Percentiles rank a stretch among this genome's conserved stretches.
Conservation (phyloP, 2,329 filamentous ascomycete species). For the Arthrobotrys pseudoclavata region DNA sequence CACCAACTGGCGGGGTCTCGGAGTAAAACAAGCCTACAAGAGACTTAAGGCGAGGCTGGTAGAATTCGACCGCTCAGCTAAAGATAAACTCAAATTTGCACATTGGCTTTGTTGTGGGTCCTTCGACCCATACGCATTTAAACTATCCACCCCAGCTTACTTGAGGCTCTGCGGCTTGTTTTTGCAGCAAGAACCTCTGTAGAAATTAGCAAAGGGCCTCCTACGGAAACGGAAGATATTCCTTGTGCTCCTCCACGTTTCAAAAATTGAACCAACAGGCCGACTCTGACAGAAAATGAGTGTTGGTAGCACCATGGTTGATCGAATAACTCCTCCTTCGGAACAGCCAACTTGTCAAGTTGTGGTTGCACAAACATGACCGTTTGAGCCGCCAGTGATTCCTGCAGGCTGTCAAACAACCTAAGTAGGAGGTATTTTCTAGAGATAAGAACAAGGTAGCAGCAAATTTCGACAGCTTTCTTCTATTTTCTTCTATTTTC, state of each 20-base stretch:
- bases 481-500: neutral
- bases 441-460: neutral
- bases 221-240: conserved; percentile 20
- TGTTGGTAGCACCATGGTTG: conserved; percentile 2
- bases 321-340: conserved; percentile 1
- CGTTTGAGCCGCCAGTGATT: conserved; percentile 33
- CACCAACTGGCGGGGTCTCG: conserved; percentile 15
- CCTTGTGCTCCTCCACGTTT: conserved; percentile 39
- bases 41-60: neutral
- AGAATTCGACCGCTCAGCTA: neutral
- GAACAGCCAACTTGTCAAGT: conserved; percentile 18
- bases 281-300: neutral
- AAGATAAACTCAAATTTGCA: neutral
- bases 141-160: conserved; percentile 19
- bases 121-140: conserved; percentile 9
- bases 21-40: neutral
- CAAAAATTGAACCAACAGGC: conserved; percentile 2
- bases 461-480: neutral
- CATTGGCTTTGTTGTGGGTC: conserved; percentile 15
- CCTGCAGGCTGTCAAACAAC: conserved; percentile 15
- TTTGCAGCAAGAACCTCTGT: neutral
- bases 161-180: conserved; percentile 32
- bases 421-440: neutral
- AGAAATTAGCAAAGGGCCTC: conserved; percentile 17
- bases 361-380: conserved; percentile 25